Base-by-base conservation (phyloP, 495 filamentous ascomycete genomes). In the Penicillium cinerascens region DNA sequence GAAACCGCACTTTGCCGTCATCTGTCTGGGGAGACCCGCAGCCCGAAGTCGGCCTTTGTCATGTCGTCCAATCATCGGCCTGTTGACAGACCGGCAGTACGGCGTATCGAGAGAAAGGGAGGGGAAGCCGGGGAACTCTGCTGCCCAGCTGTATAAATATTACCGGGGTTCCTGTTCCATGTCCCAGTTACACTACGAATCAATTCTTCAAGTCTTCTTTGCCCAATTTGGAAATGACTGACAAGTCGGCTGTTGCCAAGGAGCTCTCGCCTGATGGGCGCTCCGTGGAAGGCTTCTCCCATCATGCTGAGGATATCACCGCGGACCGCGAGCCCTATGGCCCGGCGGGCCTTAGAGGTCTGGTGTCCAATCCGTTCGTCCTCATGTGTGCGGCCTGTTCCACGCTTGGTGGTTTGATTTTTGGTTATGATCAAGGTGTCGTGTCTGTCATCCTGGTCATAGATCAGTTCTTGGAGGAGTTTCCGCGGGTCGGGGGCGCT, bases 401-500 rank as follows among this genome's bases (percentile, higher is more conserved):
- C 6, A 77, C 81, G 0, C 62, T 83, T 0, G 81, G 81, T 43
- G 81, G 81, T 38, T 58, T 82, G 42, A 56, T 81, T 8, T 83
- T 83, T 49, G 81, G 81, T 15, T 83, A 83, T 58, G 81, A 84
- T 47, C 77, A 79, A 49, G 73, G 68, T 25, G 81, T 84, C 15
- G 73, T 84, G 23, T 80, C 77, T 2, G 71, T 84, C 1, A 80
- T 78, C 18, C 61, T 83, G 35, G 78, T 81, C 16, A 82, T 82
- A 79, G 69, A 77, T 21, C 79, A 82, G 44, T 83, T 84, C 56
- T 61, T 82, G 5, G 60, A 67, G 4, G 68, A 69, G 1, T 83
- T 84, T 49, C 62, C 74, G 6, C 61, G 67, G 17, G 70, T 84
- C 6, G 66, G 67, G 4, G 67, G 69, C 10, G 59, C 74, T 4